Evolutionary conservation across 2,329 filamentous ascomycete genomes (phyloP), one percentile per base, ranked within the genome.

Genomic region (Pestalotiopsis sp.): DNA sequence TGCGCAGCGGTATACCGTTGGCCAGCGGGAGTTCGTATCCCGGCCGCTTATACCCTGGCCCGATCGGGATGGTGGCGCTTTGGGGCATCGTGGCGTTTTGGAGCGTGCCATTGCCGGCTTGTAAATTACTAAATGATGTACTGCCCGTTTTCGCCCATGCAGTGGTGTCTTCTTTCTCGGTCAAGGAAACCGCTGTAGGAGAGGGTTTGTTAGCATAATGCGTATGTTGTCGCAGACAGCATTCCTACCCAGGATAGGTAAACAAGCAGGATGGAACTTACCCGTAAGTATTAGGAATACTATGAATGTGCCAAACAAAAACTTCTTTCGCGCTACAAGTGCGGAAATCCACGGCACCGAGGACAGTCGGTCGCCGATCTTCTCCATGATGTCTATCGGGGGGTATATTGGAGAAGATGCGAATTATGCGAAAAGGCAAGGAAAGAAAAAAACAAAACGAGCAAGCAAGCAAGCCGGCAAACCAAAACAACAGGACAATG

Each of bases 1-100:
- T 75, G 52, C 74, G 67, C 31, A 75, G 68, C 4, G 74, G 72
- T 60, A 70, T 93, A 77, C 69, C 69, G 23, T 67, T 67, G 23
- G 69, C 69, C 38, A 70, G 64, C 11, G 69, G 69, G 20, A 58
- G 20, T 63, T 70, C 69, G 31, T 68, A 68, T 12, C 69, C 69
- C 4, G 69, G 69, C 14, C 69, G 25, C 56, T 67, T 61, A 40
- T 70, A 70, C 38, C 68, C 68, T 13, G 40, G 41, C 17, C 68
- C 68, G 6, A 65, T 63, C 23, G 49, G 68, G 6, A 68, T 60
- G 57, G 45, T 58, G 13, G 41, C 61, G 20, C 38, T 17, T 11
- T 20, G 25, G 45, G 57, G 13, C 13, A 31, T 12, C 36, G 68
- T 62, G 31, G 66, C 58, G 63, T 70, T 70, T 20, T 17, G 6